Conservation (phyloP, 2,329 filamentous ascomycete genomes). For the Aspergillus tamarii region DNA sequence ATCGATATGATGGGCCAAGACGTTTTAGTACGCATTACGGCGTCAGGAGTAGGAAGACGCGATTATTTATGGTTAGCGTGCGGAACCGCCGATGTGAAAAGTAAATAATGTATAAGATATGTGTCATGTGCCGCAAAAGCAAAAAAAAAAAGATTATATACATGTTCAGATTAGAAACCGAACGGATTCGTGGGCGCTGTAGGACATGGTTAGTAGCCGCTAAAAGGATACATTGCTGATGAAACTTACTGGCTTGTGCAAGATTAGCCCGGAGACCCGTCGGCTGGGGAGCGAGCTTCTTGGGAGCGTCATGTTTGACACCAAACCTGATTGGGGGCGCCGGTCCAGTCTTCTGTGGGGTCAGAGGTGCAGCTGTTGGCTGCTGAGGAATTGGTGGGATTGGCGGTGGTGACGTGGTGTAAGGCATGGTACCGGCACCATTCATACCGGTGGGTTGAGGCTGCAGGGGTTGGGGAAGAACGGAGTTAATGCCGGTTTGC, state of each 20-base stretch:
- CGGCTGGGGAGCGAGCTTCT: slow-evolving; percentile 80
- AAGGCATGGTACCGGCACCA: slow-evolving; percentile 52
- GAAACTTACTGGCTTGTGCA: slow-evolving; percentile 87
- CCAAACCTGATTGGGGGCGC: slow-evolving; percentile 89
- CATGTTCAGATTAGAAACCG: slow-evolving; percentile 58
- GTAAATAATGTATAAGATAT: slow-evolving; percentile 26
- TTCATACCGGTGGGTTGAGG: slow-evolving; percentile 55
- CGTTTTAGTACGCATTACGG: slow-evolving; percentile 18
- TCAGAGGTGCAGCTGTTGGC: slow-evolving; percentile 63
- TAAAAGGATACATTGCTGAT: background rate
- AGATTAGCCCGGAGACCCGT: slow-evolving; percentile 91
- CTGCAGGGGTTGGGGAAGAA: slow-evolving; percentile 57
- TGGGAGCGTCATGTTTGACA: slow-evolving; percentile 67
- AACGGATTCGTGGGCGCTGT: slow-evolving; percentile 71
- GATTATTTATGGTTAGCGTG: slow-evolving; percentile 18
- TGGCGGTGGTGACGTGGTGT: slow-evolving; percentile 55
- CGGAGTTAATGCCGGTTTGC: slow-evolving; percentile 52
- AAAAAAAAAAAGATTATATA: slow-evolving; percentile 32
- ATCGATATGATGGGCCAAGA: slow-evolving; percentile 12
- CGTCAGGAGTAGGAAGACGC: slow-evolving; percentile 9
- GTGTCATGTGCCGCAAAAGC: slow-evolving; percentile 27
- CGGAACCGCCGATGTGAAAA: slow-evolving; percentile 22
- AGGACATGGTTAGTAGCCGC: slow-evolving; percentile 16
- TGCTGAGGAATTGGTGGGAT: slow-evolving; percentile 62
- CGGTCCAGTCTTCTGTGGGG: slow-evolving; percentile 81